A percentile compares a stretch with the other conserved stretches of the same genome.
These are phyloP conservation scores for Arachis monticola DNA, from an alignment of 331 rosid genomes.

Conservation along the genomic window DNA sequence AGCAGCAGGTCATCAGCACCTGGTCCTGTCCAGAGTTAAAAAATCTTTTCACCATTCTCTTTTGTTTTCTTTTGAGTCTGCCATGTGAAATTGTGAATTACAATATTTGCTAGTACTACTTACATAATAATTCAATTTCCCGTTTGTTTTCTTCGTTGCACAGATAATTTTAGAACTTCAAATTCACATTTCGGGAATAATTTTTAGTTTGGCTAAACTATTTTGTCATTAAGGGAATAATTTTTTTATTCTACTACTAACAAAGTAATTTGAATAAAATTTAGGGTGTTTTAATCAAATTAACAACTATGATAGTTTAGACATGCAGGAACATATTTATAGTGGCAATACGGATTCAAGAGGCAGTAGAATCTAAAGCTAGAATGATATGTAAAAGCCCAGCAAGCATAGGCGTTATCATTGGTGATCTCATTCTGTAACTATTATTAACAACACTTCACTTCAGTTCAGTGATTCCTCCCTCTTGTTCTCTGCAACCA, in stretches of 20 bases:
- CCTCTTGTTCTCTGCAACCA: conserved; percentile 37
- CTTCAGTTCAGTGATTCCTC: conserved; percentile 33
- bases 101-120: neutral
- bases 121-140: neutral
- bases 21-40: conserved; percentile 34
- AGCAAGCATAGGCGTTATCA: conserved; percentile 30
- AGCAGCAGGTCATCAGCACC: conserved; percentile 45
- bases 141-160: neutral
- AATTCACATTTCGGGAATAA: neutral
- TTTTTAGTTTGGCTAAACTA: neutral
- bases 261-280: neutral
- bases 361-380: neutral
- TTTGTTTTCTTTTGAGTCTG: neutral
- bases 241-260: neutral
- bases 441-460: conserved; percentile 10
- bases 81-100: neutral
- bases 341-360: neutral
- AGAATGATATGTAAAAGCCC: conserved; percentile 1
- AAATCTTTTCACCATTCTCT: neutral
- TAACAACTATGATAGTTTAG: neutral
- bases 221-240: neutral
- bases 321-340: neutral
- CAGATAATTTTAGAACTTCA: neutral
- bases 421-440: conserved; percentile 36
- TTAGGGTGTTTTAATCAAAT: neutral